Conservation (phyloP, 176 grass and related monocot species). For the Typha latifolia region DNA sequence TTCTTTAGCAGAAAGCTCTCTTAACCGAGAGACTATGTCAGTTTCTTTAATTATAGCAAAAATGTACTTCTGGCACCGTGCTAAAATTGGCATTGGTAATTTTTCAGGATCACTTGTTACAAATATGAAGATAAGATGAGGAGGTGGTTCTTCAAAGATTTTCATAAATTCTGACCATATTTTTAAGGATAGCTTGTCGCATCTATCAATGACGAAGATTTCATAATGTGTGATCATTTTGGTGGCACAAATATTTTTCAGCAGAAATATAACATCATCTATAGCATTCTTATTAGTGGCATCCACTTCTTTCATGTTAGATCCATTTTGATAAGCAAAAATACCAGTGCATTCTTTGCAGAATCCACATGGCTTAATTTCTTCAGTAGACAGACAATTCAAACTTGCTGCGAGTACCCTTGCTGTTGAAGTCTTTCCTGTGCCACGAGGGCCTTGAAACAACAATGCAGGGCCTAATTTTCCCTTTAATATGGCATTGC, state of each 20-base stretch:
- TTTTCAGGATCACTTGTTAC: slow-evolving; percentile 73
- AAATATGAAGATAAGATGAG: slow-evolving; percentile 80
- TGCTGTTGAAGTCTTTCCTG: slow-evolving; percentile 77
- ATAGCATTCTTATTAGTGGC: slow-evolving; percentile 4
- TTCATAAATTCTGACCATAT: slow-evolving; percentile 84
- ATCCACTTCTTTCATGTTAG: slow-evolving; percentile 10
- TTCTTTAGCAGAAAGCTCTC: slow-evolving; percentile 59
- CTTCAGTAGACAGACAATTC: slow-evolving; percentile 56
- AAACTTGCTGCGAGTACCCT: slow-evolving; percentile 77
- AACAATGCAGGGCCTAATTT: slow-evolving; percentile 67
- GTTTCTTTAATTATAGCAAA: slow-evolving; percentile 80
- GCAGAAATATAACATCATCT: slow-evolving; percentile 6
- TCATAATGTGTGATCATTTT: no score
- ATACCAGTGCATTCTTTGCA: slow-evolving; percentile 46
- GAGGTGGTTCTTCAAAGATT: slow-evolving; percentile 76
- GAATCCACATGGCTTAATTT: slow-evolving; percentile 51
- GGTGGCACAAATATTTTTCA: background rate
- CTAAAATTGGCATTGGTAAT: slow-evolving; percentile 57
- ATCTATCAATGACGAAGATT: slow-evolving; percentile 56
- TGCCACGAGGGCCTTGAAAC: slow-evolving; percentile 80
- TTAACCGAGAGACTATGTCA: slow-evolving; percentile 65
- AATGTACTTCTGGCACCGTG: slow-evolving; percentile 77
- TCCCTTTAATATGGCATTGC: slow-evolving; percentile 54
- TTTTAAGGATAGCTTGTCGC: slow-evolving; percentile 84
- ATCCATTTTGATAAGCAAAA: no score